These are phyloP conservation scores for Gloeopeniophorella convolvens DNA, from an alignment of 768 basidiomycete species.

Conservation along the genomic window DNA sequence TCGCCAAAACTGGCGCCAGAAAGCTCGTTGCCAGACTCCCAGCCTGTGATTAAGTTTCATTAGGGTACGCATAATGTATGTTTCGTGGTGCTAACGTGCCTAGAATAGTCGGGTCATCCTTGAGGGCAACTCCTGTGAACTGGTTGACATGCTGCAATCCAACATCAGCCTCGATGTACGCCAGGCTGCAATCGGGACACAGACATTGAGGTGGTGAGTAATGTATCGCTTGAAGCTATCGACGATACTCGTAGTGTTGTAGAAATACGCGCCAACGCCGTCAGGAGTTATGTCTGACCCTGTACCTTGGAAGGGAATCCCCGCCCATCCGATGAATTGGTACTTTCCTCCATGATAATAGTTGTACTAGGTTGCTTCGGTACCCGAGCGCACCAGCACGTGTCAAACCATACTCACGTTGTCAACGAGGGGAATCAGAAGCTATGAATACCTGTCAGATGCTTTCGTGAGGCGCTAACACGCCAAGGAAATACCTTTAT, in stretches of 20 bases:
- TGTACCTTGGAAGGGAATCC: constrained; percentile 11
- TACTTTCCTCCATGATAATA: constrained; percentile 28
- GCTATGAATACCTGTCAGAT: too few species aligned
- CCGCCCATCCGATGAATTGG: constrained; percentile 26
- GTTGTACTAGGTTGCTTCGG: constrained; percentile 13
- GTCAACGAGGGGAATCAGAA: constrained; percentile 22
- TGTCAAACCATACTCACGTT: constrained; percentile 17
- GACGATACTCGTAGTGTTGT: constrained; percentile 21
- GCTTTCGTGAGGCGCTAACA: too few species aligned
- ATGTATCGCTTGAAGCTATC: constrained; percentile 4
- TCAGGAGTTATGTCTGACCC: constrained; percentile 25
- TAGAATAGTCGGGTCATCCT: constrained; percentile 28
- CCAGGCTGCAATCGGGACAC: neutral
- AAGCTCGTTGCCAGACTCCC: constrained; percentile 29
- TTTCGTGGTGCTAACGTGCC: neutral
- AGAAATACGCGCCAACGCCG: constrained; percentile 26
- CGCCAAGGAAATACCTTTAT: too few species aligned
- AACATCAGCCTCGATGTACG: neutral
- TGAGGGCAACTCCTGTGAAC: constrained; percentile 25
- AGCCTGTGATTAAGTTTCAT: neutral
- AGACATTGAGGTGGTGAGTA: neutral
- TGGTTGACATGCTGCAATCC: constrained; percentile 24
- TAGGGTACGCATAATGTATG: neutral
- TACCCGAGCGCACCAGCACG: neutral
- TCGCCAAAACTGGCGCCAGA: constrained; percentile 13